Evolutionary conservation across 352 stramenopile genomes (phyloP).

Genomic region (Phytophthora tubulina): DNA sequence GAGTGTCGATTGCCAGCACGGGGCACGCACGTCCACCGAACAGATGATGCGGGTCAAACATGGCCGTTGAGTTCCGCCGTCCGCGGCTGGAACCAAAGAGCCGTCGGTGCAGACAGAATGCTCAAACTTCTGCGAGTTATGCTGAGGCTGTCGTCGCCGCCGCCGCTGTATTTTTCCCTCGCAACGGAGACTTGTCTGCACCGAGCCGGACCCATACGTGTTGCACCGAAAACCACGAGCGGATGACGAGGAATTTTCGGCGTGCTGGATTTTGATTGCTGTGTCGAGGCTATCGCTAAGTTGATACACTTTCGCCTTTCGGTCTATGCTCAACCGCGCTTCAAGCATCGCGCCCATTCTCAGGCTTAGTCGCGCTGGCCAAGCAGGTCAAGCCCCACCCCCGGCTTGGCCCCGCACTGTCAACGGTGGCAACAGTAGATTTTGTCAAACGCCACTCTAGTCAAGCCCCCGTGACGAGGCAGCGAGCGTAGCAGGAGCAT

Average conservation of each 20-base stretch:
- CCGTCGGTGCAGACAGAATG: constrained; percentile 27
- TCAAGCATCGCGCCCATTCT: constrained; percentile 18
- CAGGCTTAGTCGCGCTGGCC: constrained; percentile 25
- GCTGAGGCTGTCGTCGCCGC: not conserved
- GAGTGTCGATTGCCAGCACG: constrained; percentile 37
- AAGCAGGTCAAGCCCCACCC: constrained; percentile 1
- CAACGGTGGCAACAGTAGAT: not conserved
- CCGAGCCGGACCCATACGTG: constrained; percentile 15
- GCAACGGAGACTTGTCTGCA: constrained; percentile 28
- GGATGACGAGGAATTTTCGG: constrained; percentile 46
- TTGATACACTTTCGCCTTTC: constrained; percentile 6
- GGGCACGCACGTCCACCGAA: constrained; percentile 29
- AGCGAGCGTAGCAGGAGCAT: constrained; percentile 34
- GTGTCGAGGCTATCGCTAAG: constrained; percentile 21
- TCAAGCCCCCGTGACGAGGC: constrained; percentile 30
- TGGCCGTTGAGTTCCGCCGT: constrained; percentile 25
- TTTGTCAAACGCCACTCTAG: constrained; percentile 27
- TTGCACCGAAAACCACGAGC: constrained; percentile 42
- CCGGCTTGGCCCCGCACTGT: not conserved
- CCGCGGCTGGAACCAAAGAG: constrained; percentile 30
- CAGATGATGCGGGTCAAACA: constrained; percentile 31
- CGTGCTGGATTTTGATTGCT: constrained; percentile 24
- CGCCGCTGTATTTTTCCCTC: constrained; percentile 11
- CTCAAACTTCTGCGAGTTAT: constrained; percentile 11
- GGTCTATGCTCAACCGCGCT: constrained; percentile 9